A percentile compares a stretch with the other conserved stretches of the same genome.
Conservation (phyloP, 352 stramenopile species). For the Halophytophthora batemanensis region DNA sequence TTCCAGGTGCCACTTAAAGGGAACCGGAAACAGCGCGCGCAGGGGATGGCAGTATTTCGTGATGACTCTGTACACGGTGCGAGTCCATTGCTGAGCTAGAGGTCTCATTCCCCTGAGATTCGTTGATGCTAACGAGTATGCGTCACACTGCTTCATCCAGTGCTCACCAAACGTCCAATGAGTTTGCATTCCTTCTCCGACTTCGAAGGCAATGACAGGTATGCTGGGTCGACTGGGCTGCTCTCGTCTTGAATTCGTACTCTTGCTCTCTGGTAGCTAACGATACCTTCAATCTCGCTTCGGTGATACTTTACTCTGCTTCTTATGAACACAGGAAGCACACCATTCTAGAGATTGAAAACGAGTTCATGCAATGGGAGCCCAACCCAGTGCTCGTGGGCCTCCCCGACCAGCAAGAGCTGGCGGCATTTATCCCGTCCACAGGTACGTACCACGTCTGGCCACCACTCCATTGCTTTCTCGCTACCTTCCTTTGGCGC, state of each 20-base stretch:
- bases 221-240: not conserved
- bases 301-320: not conserved
- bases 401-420: constrained; percentile 34
- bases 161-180: constrained; percentile 53
- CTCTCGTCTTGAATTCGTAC: not conserved
- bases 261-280: not conserved
- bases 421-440: constrained; percentile 59
- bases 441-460: constrained; percentile 24
- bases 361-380: constrained; percentile 67
- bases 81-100: not conserved
- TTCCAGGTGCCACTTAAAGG: constrained; percentile 58
- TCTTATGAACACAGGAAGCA: constrained; percentile 25
- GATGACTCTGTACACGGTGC: constrained; percentile 67
- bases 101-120: not conserved
- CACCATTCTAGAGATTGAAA: constrained; percentile 60
- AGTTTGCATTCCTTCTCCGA: constrained; percentile 57
- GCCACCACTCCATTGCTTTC: not conserved
- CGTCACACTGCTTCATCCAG: constrained; percentile 13
- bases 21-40: constrained; percentile 50
- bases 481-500: not conserved
- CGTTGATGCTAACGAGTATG: not conserved
- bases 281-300: not conserved
- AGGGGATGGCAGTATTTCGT: constrained; percentile 49
- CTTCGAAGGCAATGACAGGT: constrained; percentile 43
- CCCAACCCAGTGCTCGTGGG: constrained; percentile 43